Evolutionary conservation across 805 yeast genomes (phyloP).

Genomic region (Lipomyces chichibuensis): DNA sequence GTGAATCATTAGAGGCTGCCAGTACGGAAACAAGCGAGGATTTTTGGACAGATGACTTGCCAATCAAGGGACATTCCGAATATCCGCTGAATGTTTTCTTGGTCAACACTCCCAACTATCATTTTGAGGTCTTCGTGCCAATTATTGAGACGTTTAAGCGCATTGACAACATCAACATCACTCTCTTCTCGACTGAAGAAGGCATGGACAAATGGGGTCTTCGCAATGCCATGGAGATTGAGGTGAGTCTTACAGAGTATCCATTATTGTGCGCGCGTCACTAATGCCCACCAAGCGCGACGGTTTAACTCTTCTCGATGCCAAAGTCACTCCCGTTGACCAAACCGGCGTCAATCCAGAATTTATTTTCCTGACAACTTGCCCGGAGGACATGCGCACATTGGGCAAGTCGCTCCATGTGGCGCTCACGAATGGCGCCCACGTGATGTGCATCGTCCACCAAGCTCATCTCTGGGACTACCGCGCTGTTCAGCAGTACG

Average conservation of each 20-base stretch:
- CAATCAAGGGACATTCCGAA: conserved; percentile 1
- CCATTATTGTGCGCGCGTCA: no score
- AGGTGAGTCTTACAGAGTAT: conserved; percentile 6
- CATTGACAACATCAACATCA: conserved; percentile 7
- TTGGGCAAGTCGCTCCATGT: conserved; percentile 15
- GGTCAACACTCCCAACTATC: conserved; percentile 24
- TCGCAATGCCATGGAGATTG: conserved; percentile 27
- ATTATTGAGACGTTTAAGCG: conserved; percentile 9
- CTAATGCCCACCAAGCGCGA: conserved; percentile 9
- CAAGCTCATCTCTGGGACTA: conserved; percentile 29
- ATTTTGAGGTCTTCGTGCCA: conserved; percentile 22
- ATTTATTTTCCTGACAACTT: conserved; percentile 28
- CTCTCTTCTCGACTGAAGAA: conserved; percentile 23
- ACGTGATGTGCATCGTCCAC: conserved; percentile 27
- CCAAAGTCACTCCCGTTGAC: neutral
- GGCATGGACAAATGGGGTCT: conserved; percentile 32
- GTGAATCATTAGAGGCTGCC: neutral
- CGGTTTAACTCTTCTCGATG: conserved; percentile 9
- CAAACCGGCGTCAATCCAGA: conserved; percentile 21
- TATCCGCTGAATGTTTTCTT: conserved; percentile 14
- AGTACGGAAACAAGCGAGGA: neutral
- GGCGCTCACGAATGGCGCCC: conserved; percentile 21
- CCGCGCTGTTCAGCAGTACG: conserved; percentile 14
- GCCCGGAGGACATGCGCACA: conserved; percentile 31
- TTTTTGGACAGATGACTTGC: neutral